Evolutionary conservation across 208 protist species (phyloP).

Genomic region (Trypanosoma cruzi): DNA sequence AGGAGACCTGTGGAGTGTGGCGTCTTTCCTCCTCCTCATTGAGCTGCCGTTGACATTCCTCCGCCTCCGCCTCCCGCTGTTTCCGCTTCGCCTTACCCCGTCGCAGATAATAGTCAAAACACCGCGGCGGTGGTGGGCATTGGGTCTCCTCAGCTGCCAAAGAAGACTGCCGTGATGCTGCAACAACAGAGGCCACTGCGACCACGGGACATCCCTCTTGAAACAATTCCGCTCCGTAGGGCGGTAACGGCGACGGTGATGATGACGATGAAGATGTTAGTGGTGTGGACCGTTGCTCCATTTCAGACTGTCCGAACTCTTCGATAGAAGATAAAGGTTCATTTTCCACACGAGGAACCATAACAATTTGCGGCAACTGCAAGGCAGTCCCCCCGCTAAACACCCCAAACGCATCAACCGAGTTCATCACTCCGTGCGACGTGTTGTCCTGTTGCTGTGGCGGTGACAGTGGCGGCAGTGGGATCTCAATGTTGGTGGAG

Average conservation of each 20-base stretch:
- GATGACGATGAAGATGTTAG: not conserved
- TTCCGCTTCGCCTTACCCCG: constrained; percentile 39
- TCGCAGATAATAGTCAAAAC: constrained; percentile 39
- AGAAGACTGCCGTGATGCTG: not conserved
- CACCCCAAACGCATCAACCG: not conserved
- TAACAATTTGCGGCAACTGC: not conserved
- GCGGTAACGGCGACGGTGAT: not conserved
- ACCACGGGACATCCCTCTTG: not conserved
- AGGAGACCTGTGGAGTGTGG: constrained; percentile 4
- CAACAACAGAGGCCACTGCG: not conserved
- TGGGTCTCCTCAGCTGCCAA: not conserved
- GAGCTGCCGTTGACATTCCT: not conserved
- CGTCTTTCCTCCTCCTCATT: constrained; percentile 13
- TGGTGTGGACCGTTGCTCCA: not conserved
- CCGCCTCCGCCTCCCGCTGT: constrained; percentile 6
- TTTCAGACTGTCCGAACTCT: not conserved
- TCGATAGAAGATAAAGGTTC: not conserved
- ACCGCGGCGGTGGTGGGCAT: not conserved
- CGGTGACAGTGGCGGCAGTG: not conserved
- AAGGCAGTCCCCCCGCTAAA: not conserved
- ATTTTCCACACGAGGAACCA: not conserved
- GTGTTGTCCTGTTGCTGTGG: not conserved
- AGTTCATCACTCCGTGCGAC: not conserved
- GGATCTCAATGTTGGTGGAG: not conserved
- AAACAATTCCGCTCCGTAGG: not conserved